A percentile compares a stretch with the other conserved stretches of the same genome.
These are phyloP conservation scores for Uronychia binucleata DNA, from an alignment of 73 alveolate genomes.

Conservation along the genomic window DNA sequence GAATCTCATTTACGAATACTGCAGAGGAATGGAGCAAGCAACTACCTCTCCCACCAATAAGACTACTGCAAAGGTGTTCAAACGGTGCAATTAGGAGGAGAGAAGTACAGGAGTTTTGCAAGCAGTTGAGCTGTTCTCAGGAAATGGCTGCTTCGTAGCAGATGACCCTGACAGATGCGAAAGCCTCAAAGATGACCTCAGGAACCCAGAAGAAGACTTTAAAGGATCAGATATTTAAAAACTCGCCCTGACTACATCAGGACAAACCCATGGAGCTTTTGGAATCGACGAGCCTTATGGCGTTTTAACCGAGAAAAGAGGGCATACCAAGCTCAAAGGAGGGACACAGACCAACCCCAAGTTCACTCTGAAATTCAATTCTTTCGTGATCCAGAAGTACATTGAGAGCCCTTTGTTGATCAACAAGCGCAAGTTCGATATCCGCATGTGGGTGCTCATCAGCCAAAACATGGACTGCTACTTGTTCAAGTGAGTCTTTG, in stretches of 20 bases:
- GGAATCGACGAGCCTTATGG: too few relatives aligned
- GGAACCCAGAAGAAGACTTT: too few relatives aligned
- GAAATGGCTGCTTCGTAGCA: too few relatives aligned
- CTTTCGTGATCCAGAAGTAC: constrained; percentile 37
- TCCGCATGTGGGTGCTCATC: constrained; percentile 60
- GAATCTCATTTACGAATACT: constrained; percentile 50
- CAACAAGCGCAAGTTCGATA: constrained; percentile 26
- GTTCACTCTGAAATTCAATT: constrained; percentile 26
- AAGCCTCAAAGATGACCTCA: too few relatives aligned
- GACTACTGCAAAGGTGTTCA: constrained; percentile 2
- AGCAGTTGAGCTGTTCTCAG: constrained; percentile 12
- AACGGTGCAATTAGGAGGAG: not conserved
- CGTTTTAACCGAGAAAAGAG: too few relatives aligned
- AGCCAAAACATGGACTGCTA: constrained; percentile 32
- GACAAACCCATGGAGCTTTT: too few relatives aligned
- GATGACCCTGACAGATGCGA: too few relatives aligned
- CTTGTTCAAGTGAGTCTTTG: constrained; percentile 5
- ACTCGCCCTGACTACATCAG: too few relatives aligned
- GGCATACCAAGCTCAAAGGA: too few relatives aligned
- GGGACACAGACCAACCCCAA: not conserved
- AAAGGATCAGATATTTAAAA: too few relatives aligned
- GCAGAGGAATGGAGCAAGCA: constrained; percentile 67
- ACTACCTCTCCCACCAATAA: too few relatives aligned
- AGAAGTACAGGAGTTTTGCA: not conserved
- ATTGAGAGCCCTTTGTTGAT: constrained; percentile 32